These are phyloP conservation scores for Microstroma glucosiphilum DNA, from an alignment of 1,284 basidiomycete genomes.

Conservation along the genomic window DNA sequence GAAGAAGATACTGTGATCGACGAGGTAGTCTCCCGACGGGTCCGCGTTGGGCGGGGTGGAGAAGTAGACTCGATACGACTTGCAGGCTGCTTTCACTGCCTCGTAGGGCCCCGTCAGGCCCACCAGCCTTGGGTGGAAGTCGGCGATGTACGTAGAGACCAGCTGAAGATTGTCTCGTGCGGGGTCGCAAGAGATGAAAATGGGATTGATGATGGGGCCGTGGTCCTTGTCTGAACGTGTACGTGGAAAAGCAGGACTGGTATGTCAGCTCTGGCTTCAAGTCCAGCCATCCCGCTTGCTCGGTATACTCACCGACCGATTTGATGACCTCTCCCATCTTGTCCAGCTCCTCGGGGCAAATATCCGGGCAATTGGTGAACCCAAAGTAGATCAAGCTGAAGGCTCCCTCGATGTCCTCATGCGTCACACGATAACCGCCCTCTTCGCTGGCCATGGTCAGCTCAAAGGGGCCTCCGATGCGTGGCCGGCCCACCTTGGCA, in stretches of 20 bases:
- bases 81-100: constrained; percentile 81
- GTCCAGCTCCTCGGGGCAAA: constrained; percentile 96
- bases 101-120: constrained; percentile 83
- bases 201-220: constrained; percentile 55
- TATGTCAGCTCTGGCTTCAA: constrained; percentile 50
- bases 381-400: constrained; percentile 75
- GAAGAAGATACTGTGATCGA: constrained; percentile 74
- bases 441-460: constrained; percentile 23
- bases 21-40: constrained; percentile 80
- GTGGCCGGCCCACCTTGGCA: constrained; percentile 59
- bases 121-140: constrained; percentile 80
- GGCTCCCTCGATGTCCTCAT: constrained; percentile 72
- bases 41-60: constrained; percentile 74
- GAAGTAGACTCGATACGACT: constrained; percentile 94
- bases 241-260: background rate
- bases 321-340: constrained; percentile 84
- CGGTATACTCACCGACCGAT: constrained; percentile 60
- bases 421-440: constrained; percentile 57
- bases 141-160: constrained; percentile 55
- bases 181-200: constrained; percentile 95
- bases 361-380: constrained; percentile 74
- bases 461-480: constrained; percentile 81
- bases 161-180: constrained; percentile 71
- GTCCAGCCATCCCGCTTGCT: constrained; percentile 43
- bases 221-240: constrained; percentile 12